phyloP scores from a whole-genome alignment of 495 filamentous ascomycete genomes.

The Xylaria longipes region DNA sequence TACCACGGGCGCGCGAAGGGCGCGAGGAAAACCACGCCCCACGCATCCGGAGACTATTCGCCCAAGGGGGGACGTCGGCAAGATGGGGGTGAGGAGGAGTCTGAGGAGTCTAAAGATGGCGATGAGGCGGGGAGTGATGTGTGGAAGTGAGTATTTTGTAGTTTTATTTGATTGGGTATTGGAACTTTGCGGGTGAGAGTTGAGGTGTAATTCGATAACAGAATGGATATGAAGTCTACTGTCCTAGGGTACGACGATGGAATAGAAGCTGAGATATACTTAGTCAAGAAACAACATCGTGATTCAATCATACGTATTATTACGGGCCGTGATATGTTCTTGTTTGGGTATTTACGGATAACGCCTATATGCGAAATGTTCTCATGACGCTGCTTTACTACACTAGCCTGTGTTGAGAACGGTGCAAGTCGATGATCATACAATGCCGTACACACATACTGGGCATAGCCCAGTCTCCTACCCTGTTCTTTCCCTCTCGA shows the following conservation, averaged over 20 bases:
- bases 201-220: background rate
- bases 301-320: too few species aligned
- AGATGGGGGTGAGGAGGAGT: conserved; percentile 15
- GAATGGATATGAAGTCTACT: background rate
- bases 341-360: background rate
- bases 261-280: background rate
- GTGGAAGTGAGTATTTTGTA: conserved; percentile 13
- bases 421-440: background rate
- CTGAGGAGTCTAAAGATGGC: background rate
- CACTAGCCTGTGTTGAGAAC: background rate
- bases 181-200: background rate
- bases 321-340: background rate
- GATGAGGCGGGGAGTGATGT: conserved; percentile 7
- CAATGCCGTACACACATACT: background rate
- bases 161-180: background rate
- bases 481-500: background rate
- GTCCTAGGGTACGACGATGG: background rate
- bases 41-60: background rate
- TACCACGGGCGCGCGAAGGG: conserved; percentile 42
- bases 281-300: background rate
- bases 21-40: background rate
- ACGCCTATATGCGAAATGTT: background rate
- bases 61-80: conserved; percentile 6
- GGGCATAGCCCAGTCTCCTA: background rate
- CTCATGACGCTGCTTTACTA: background rate